phyloP scores from a whole-genome alignment of 1,284 basidiomycete species.

The Pterulicium gracile region DNA sequence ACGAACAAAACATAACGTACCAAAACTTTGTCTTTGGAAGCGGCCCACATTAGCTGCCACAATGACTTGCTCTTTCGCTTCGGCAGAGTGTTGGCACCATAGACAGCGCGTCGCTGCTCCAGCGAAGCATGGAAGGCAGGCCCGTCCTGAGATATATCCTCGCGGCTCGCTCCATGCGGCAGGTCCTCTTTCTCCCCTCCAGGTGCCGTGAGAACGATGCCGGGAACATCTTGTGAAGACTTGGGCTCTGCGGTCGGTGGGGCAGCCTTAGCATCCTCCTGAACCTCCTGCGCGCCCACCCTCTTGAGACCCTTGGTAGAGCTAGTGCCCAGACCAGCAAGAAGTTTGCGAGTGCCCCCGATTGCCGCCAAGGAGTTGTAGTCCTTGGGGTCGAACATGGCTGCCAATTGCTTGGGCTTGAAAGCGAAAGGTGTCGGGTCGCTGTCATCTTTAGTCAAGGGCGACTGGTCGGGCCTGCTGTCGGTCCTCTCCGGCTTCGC shows the following conservation, averaged over 20 bases:
- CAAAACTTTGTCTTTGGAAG: conserved; percentile 92
- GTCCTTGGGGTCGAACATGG: conserved; percentile 84
- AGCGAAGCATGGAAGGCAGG: conserved; percentile 41
- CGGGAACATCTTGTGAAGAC: conserved; percentile 19
- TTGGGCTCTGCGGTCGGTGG: background rate
- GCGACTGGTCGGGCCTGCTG: conserved; percentile 25
- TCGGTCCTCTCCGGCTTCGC: conserved; percentile 18
- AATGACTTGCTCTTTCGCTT: conserved; percentile 70
- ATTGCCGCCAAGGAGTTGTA: conserved; percentile 57
- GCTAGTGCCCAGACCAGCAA: conserved; percentile 70
- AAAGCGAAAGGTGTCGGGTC: conserved; percentile 65
- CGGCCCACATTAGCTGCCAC: conserved; percentile 84
- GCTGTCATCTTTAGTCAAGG: conserved; percentile 43
- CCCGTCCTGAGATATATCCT: conserved; percentile 12
- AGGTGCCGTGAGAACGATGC: conserved; percentile 33
- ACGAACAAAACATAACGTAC: conserved; percentile 34
- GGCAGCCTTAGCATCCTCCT: conserved; percentile 9
- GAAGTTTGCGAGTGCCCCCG: conserved; percentile 65
- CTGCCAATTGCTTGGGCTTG: conserved; percentile 70
- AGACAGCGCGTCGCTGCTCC: conserved; percentile 64
- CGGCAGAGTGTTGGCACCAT: conserved; percentile 80
- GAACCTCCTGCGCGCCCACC: conserved; percentile 11
- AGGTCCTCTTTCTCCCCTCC: conserved; percentile 17
- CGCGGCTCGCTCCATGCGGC: conserved; percentile 7
- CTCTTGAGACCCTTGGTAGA: conserved; percentile 41